These are phyloP conservation scores for Dothistroma septosporum DNA, from an alignment of 2,329 filamentous ascomycete genomes.

Conservation along the genomic window DNA sequence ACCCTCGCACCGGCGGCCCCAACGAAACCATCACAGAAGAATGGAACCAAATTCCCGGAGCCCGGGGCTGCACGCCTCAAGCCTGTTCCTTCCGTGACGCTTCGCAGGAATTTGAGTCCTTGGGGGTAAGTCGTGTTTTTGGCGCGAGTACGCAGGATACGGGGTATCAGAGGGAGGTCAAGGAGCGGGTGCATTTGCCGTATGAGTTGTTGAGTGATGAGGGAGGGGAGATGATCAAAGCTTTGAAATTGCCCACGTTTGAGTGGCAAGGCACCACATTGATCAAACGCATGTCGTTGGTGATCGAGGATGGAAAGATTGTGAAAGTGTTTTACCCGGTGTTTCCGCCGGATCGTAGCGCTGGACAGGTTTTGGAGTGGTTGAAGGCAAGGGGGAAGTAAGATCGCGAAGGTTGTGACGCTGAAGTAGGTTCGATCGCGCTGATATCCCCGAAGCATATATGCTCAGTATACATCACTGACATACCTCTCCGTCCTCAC, in stretches of 20 bases:
- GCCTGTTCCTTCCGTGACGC: slow-evolving; percentile 43
- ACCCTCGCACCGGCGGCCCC: slow-evolving; percentile 40
- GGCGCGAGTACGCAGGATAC: slow-evolving; percentile 41
- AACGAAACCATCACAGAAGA: slow-evolving; percentile 39
- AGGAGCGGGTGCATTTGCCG: slow-evolving; percentile 38
- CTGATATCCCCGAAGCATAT: no score
- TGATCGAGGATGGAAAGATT: slow-evolving; percentile 39
- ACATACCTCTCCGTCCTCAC: slow-evolving; percentile 46
- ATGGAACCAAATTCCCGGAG: slow-evolving; percentile 44
- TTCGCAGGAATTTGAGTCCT: slow-evolving; percentile 26
- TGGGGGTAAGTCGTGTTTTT: slow-evolving; percentile 37
- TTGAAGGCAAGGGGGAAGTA: slow-evolving; percentile 10
- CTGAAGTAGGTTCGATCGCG: neutral
- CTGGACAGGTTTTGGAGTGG: slow-evolving; percentile 38
- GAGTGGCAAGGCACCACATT: slow-evolving; percentile 38
- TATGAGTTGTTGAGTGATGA: slow-evolving; percentile 43
- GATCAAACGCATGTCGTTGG: slow-evolving; percentile 39
- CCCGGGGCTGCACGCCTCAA: slow-evolving; percentile 44
- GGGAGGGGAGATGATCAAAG: slow-evolving; percentile 34
- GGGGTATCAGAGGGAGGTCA: slow-evolving; percentile 39
- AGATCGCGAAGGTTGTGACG: neutral
- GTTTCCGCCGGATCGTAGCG: slow-evolving; percentile 41
- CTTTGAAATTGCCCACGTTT: slow-evolving; percentile 39
- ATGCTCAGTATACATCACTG: slow-evolving; percentile 38
- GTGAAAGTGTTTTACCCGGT: slow-evolving; percentile 44